phyloP scores from a whole-genome alignment of 2,329 filamentous ascomycete genomes.

The Torrubiellomyces zombiae region DNA sequence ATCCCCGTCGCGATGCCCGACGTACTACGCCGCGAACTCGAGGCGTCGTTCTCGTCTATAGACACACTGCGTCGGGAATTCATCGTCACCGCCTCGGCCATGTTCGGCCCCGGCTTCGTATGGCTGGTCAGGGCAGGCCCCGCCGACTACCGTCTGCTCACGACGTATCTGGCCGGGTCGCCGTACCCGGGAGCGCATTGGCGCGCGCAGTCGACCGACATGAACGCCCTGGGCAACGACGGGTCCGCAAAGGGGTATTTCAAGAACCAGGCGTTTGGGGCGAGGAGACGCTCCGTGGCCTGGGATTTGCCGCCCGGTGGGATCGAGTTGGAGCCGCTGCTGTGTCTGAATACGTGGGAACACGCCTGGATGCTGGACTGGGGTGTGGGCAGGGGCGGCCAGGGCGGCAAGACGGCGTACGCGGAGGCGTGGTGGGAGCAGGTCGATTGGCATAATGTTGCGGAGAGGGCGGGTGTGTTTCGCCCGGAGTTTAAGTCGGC shows the following conservation, averaged over 20 bases:
- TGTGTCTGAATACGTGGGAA: constrained; percentile 95
- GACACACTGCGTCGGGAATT: constrained; percentile 71
- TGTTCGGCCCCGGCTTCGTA: constrained; percentile 96
- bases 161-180: constrained; percentile 82
- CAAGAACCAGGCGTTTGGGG: constrained; percentile 18
- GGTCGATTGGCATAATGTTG: constrained; percentile 72
- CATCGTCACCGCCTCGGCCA: constrained; percentile 61
- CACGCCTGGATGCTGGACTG: constrained; percentile 83
- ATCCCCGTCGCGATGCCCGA: constrained; percentile 34
- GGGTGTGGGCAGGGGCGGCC: constrained; percentile 36
- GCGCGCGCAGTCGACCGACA: constrained; percentile 51
- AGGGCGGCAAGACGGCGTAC: constrained; percentile 59
- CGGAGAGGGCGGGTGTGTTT: constrained; percentile 17
- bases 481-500: constrained; percentile 18
- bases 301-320: constrained; percentile 47
- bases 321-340: constrained; percentile 53
- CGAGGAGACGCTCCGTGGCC: constrained; percentile 11
- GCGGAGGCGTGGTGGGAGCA: constrained; percentile 72
- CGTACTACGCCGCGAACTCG: constrained; percentile 41
- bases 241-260: constrained; percentile 21
- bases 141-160: constrained; percentile 49
- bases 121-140: constrained; percentile 60
- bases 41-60: constrained; percentile 60
- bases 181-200: constrained; percentile 77
- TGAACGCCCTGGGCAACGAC: constrained; percentile 42